Conservation (phyloP, 768 basidiomycete genomes). For the Hemileccinum rubropunctum region DNA sequence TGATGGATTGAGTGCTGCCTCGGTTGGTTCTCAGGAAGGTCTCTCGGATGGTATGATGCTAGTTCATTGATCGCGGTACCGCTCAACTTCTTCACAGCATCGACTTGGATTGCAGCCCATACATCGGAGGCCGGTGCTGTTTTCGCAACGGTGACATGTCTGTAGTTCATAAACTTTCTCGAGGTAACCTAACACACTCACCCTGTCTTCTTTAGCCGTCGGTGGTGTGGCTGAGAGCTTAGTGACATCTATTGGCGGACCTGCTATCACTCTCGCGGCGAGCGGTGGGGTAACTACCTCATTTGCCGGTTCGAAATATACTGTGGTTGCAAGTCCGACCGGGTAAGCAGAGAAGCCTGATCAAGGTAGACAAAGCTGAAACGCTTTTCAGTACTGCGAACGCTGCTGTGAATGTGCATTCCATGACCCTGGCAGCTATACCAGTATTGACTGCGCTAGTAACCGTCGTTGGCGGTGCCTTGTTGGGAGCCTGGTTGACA, state of each 20-base stretch:
- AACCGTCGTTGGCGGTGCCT: conserved; percentile 29
- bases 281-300: conserved; percentile 43
- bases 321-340: conserved; percentile 34
- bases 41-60: conserved; percentile 16
- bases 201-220: conserved; percentile 37
- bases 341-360: conserved; percentile 6
- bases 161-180: conserved; percentile 3
- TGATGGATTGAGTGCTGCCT: conserved; percentile 16
- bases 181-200: background rate
- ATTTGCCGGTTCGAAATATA: conserved; percentile 53
- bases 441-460: conserved; percentile 30
- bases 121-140: background rate
- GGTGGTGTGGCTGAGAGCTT: conserved; percentile 54
- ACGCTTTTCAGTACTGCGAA: conserved; percentile 13
- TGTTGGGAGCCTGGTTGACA: conserved; percentile 41
- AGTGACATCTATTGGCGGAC: conserved; percentile 56
- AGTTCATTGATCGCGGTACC: background rate
- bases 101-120: conserved; percentile 16
- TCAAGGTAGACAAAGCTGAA: background rate
- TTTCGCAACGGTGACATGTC: conserved; percentile 25
- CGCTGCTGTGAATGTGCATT: conserved; percentile 12
- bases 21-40: conserved; percentile 11
- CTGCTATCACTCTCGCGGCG: conserved; percentile 57
- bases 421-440: conserved; percentile 15
- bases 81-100: conserved; percentile 10